Conservation (phyloP, 2,329 filamentous ascomycete species). For the Talaromyces funiculosus region DNA sequence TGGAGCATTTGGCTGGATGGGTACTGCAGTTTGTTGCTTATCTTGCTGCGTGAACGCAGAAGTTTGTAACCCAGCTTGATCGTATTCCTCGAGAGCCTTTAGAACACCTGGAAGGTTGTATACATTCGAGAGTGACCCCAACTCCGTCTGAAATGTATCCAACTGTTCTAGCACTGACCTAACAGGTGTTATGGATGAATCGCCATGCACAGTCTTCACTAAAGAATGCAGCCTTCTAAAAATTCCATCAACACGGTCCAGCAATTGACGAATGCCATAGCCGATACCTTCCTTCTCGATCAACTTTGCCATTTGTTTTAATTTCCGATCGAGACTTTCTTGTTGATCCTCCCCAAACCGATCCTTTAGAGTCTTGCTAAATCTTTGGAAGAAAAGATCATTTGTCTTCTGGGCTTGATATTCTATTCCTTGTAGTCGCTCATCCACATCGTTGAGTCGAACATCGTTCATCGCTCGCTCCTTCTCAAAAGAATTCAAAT, state of each 20-base stretch:
- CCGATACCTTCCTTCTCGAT: neutral
- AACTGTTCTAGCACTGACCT: neutral
- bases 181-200: neutral
- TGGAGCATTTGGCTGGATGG: neutral
- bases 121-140: neutral
- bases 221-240: neutral
- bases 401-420: neutral
- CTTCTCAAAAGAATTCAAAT: neutral
- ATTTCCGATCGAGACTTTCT: neutral
- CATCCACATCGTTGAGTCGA: neutral
- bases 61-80: neutral
- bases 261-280: neutral
- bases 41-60: neutral
- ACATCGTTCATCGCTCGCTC: neutral
- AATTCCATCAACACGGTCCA: neutral
- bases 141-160: neutral
- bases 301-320: neutral
- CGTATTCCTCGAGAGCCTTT: neutral
- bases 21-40: neutral
- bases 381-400: neutral
- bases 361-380: neutral
- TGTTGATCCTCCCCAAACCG: neutral
- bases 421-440: neutral
- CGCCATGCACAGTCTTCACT: neutral
- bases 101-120: neutral